Percentiles rank a stretch among this genome's conserved stretches.
phyloP scores from a whole-genome alignment of 2,329 filamentous ascomycete genomes.

The Pestalotiopsis sp. region DNA sequence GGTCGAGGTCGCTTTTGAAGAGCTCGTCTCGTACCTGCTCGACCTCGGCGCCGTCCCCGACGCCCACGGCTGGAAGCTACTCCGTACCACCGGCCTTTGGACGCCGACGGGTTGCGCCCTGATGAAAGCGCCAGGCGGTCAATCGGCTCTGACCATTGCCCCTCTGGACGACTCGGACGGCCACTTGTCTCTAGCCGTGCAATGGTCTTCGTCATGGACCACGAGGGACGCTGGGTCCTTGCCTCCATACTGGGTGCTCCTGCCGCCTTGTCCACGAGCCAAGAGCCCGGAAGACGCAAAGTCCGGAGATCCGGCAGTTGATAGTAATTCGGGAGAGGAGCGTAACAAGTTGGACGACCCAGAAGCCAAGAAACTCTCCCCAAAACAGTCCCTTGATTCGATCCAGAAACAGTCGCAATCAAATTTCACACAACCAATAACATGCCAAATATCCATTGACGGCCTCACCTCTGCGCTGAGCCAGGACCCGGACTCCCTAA shows the following conservation, averaged over 20 bases:
- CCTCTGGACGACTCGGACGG: conserved; percentile 64
- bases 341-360: conserved; percentile 7
- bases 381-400: conserved; percentile 38
- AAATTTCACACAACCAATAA: conserved; percentile 36
- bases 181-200: conserved; percentile 57
- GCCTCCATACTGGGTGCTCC: conserved; percentile 62
- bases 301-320: conserved; percentile 2
- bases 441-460: conserved; percentile 51
- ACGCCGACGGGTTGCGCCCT: conserved; percentile 61
- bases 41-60: conserved; percentile 66
- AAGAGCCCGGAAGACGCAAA: conserved; percentile 11
- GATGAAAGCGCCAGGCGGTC: conserved; percentile 54
- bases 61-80: conserved; percentile 58
- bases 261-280: conserved; percentile 38
- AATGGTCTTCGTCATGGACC: conserved; percentile 60
- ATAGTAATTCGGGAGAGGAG: neutral
- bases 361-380: conserved; percentile 17
- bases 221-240: conserved; percentile 53
- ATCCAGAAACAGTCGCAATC: conserved; percentile 33
- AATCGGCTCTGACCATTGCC: conserved; percentile 55
- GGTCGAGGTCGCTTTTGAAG: conserved; percentile 58
- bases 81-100: conserved; percentile 62
- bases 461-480: conserved; percentile 50
- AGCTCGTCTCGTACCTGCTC: conserved; percentile 63
- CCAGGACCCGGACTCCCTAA: conserved; percentile 33